Evolutionary conservation across 805 yeast species (phyloP).

Genomic region (Naumovozyma castellii): DNA sequence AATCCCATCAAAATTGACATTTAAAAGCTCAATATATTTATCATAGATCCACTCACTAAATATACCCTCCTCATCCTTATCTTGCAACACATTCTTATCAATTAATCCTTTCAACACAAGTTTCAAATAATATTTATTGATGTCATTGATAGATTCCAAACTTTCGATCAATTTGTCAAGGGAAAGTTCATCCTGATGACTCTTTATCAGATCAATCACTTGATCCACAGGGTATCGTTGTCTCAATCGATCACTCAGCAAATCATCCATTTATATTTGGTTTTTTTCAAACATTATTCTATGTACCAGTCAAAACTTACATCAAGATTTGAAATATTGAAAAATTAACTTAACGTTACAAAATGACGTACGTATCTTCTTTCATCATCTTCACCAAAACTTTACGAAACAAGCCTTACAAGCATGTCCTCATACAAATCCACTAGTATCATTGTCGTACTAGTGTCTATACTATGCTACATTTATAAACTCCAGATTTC

Average conservation of each 20-base stretch:
- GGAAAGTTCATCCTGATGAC: not conserved
- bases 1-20: conserved; percentile 15
- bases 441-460: not conserved
- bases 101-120: conserved; percentile 37
- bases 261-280: not conserved
- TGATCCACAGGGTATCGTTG: conserved; percentile 10
- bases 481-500: not conserved
- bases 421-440: not conserved
- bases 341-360: too few species aligned
- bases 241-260: conserved; percentile 8
- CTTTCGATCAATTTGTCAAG: conserved; percentile 10
- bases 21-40: conserved; percentile 24
- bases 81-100: conserved; percentile 7
- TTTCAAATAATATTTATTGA: conserved; percentile 47
- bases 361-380: too few species aligned
- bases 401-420: too few species aligned
- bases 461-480: not conserved
- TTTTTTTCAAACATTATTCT: not conserved
- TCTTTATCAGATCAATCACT: not conserved
- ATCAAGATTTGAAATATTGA: too few species aligned
- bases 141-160: conserved; percentile 12
- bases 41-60: conserved; percentile 27
- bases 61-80: conserved; percentile 6
- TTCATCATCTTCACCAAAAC: too few species aligned
- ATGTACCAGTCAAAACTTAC: too few species aligned